phyloP scores from a whole-genome alignment of 139 green algal genomes.

The Auxenochlorella protothecoides region DNA sequence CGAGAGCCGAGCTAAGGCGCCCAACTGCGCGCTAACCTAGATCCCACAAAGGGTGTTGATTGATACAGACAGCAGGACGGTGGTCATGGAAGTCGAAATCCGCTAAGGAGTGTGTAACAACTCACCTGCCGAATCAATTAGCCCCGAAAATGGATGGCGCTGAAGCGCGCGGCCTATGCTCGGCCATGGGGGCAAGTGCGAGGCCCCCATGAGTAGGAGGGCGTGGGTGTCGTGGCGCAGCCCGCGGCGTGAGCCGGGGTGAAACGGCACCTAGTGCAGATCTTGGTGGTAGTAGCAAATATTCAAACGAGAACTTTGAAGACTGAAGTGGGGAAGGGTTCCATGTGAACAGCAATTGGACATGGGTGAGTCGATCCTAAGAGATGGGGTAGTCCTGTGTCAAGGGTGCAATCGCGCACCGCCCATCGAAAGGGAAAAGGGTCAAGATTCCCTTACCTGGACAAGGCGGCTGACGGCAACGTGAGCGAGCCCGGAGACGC shows the following conservation, averaged over 20 bases:
- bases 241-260: slow-evolving; percentile 63
- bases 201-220: slow-evolving; percentile 83
- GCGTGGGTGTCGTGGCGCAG: slow-evolving; percentile 72
- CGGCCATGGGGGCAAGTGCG: slow-evolving; percentile 75
- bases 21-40: slow-evolving; percentile 86
- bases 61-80: slow-evolving; percentile 90
- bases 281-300: slow-evolving; percentile 94
- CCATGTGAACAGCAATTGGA: slow-evolving; percentile 93
- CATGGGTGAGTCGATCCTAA: slow-evolving; percentile 92
- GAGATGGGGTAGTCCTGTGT: slow-evolving; percentile 80
- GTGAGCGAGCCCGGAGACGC: slow-evolving; percentile 71
- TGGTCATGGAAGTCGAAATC: slow-evolving; percentile 96
- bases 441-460: slow-evolving; percentile 91
- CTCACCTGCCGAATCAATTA: slow-evolving; percentile 95
- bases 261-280: slow-evolving; percentile 80
- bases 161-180: slow-evolving; percentile 82
- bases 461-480: slow-evolving; percentile 74
- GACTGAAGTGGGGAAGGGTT: slow-evolving; percentile 88
- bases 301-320: slow-evolving; percentile 92
- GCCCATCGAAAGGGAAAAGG: slow-evolving; percentile 83
- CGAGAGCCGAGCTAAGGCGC: slow-evolving; percentile 82
- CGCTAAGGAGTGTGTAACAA: slow-evolving; percentile 98
- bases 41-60: slow-evolving; percentile 92
- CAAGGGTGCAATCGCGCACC: slow-evolving; percentile 58
- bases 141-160: slow-evolving; percentile 94